A percentile compares a stretch with the other conserved stretches of the same genome.
Conservation (phyloP, 768 basidiomycete genomes). For the Pulveroboletus frians region DNA sequence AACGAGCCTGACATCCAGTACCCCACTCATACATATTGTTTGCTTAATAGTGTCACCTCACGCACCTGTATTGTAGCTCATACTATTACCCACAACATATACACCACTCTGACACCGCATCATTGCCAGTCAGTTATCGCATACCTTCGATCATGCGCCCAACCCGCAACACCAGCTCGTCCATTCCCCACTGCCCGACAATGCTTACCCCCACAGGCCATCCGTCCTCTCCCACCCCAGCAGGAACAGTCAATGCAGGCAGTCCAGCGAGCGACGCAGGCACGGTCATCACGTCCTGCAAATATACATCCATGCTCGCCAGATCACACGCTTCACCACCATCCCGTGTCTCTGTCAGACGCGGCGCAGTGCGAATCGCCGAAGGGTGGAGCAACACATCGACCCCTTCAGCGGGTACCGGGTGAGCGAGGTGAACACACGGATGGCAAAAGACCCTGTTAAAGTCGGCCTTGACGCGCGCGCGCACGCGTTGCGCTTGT, state of each 20-base stretch:
- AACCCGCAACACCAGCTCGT: slow-evolving; percentile 52
- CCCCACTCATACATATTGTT: slow-evolving; percentile 9
- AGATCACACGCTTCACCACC: neutral
- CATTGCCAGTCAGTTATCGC: slow-evolving; percentile 2
- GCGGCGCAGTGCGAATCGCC: slow-evolving; percentile 80
- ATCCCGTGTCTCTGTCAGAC: slow-evolving; percentile 28
- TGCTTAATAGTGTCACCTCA: slow-evolving; percentile 9
- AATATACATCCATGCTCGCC: slow-evolving; percentile 55
- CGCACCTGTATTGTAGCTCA: slow-evolving; percentile 19
- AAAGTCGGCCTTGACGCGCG: slow-evolving; percentile 69
- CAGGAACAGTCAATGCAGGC: slow-evolving; percentile 75
- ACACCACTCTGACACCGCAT: slow-evolving; percentile 19
- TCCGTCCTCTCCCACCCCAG: slow-evolving; percentile 42
- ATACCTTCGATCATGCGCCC: slow-evolving; percentile 42
- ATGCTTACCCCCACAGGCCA: slow-evolving; percentile 86
- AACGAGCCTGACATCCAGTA: slow-evolving; percentile 1
- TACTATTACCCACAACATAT: slow-evolving; percentile 20
- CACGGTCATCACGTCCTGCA: slow-evolving; percentile 89
- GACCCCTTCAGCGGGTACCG: slow-evolving; percentile 36
- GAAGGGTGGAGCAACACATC: slow-evolving; percentile 87
- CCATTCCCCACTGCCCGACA: slow-evolving; percentile 84
- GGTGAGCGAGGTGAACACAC: slow-evolving; percentile 40
- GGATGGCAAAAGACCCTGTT: slow-evolving; percentile 57
- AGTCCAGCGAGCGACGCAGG: slow-evolving; percentile 89
- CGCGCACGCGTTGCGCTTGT: slow-evolving; percentile 81